Evolutionary conservation across 2,329 filamentous ascomycete genomes (phyloP).

Genomic region (Pestalotiopsis sp.): DNA sequence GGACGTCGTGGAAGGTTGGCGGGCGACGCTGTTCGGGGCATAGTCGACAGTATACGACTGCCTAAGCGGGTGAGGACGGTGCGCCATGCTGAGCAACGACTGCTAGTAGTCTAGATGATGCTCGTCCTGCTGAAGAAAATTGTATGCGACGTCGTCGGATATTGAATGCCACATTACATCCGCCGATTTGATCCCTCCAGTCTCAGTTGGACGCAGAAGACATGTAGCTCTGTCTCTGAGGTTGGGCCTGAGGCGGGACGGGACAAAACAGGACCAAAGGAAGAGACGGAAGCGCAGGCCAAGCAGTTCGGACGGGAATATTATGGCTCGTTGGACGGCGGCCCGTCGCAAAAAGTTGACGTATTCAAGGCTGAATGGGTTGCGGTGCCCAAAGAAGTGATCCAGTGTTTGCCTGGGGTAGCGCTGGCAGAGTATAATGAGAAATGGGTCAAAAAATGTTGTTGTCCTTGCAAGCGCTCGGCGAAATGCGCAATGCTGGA

Average conservation of each 20-base stretch:
- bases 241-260: background rate
- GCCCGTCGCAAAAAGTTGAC: slow-evolving; percentile 9
- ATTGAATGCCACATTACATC: slow-evolving; percentile 34
- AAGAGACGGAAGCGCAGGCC: background rate
- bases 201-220: background rate
- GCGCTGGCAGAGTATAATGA: slow-evolving; percentile 4
- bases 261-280: background rate
- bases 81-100: slow-evolving; percentile 49
- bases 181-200: background rate
- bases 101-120: slow-evolving; percentile 23
- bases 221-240: background rate
- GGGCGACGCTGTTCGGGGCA: slow-evolving; percentile 44
- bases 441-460: slow-evolving; percentile 5
- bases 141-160: slow-evolving; percentile 20
- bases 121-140: slow-evolving; percentile 27
- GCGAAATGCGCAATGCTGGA: slow-evolving; percentile 1
- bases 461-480: slow-evolving; percentile 5
- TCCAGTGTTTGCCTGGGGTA: background rate
- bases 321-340: background rate
- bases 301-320: background rate
- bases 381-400: background rate
- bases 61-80: slow-evolving; percentile 59
- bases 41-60: slow-evolving; percentile 50
- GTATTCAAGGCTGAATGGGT: background rate
- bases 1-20: slow-evolving; percentile 71